Conservation (phyloP, 768 basidiomycete genomes). For the Podaxis rugospora region DNA sequence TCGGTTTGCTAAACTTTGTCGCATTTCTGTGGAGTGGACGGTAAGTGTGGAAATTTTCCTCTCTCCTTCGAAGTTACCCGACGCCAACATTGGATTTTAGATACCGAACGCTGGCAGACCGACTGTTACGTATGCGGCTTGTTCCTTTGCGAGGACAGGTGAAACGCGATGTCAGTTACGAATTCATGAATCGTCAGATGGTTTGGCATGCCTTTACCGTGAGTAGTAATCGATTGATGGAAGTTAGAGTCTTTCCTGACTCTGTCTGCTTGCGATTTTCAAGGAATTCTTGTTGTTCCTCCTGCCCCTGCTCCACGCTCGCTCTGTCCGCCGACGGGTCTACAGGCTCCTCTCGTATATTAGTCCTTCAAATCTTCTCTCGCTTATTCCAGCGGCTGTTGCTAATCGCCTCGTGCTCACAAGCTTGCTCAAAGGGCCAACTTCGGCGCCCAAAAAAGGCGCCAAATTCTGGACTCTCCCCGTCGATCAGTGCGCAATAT, state of each 20-base stretch:
- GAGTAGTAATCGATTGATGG: constrained; percentile 22
- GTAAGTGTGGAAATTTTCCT: constrained; percentile 37
- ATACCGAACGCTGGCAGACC: constrained; percentile 80
- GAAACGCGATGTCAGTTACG: constrained; percentile 88
- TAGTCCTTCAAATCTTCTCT: constrained; percentile 24
- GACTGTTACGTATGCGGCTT: constrained; percentile 71
- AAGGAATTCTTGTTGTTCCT: constrained; percentile 95
- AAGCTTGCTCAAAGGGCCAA: background rate
- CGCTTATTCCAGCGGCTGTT: constrained; percentile 24
- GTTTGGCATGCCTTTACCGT: constrained; percentile 99
- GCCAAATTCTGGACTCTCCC: constrained; percentile 73
- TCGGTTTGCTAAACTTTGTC: constrained; percentile 72
- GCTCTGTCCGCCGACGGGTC: constrained; percentile 56
- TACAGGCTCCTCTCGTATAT: constrained; percentile 31
- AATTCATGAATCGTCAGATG: constrained; percentile 99
- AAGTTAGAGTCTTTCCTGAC: background rate
- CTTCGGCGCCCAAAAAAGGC: constrained; percentile 20
- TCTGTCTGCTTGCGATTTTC: background rate
- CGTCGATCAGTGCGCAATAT: constrained; percentile 83
- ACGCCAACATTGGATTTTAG: constrained; percentile 32
- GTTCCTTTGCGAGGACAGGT: constrained; percentile 65
- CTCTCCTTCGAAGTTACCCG: background rate
- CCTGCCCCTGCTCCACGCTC: constrained; percentile 77
- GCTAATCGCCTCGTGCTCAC: constrained; percentile 9
- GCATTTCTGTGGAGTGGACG: constrained; percentile 83